Evolutionary conservation across 2,329 filamentous ascomycete genomes (phyloP).

Genomic region (Lasiodiplodia sp.): DNA sequence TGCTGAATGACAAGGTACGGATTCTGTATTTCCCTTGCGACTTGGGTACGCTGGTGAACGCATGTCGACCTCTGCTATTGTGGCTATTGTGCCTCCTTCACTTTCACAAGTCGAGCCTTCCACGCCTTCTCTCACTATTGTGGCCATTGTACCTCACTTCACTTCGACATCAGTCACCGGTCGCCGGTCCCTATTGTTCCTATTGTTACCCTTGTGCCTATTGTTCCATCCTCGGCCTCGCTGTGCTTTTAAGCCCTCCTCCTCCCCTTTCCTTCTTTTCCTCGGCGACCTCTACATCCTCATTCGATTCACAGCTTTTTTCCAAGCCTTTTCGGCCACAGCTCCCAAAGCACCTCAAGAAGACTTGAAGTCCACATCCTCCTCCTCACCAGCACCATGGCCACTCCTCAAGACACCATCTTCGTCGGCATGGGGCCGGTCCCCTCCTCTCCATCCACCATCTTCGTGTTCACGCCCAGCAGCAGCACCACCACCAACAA

Average conservation of each 20-base stretch:
- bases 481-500: neutral
- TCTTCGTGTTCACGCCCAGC: neutral
- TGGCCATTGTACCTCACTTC: neutral
- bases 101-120: neutral
- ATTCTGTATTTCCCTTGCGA: neutral
- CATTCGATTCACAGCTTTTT: no score
- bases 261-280: neutral
- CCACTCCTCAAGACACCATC: neutral
- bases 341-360: no score
- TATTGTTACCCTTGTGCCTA: neutral
- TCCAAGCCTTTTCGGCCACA: no score
- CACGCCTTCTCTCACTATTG: neutral
- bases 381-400: no score
- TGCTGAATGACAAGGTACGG: slow-evolving; percentile 12
- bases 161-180: neutral
- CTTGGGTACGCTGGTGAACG: neutral
- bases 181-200: neutral
- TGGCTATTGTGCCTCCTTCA: neutral
- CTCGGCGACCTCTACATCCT: neutral
- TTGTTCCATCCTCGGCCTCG: neutral
- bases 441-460: neutral
- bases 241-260: neutral
- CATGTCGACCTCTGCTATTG: neutral
- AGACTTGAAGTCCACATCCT: no score
- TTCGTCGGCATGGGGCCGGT: neutral